A percentile compares a stretch with the other conserved stretches of the same genome.
These are phyloP conservation scores for Elongisporangium senticosum DNA, from an alignment of 352 stramenopile species.

Conservation along the genomic window DNA sequence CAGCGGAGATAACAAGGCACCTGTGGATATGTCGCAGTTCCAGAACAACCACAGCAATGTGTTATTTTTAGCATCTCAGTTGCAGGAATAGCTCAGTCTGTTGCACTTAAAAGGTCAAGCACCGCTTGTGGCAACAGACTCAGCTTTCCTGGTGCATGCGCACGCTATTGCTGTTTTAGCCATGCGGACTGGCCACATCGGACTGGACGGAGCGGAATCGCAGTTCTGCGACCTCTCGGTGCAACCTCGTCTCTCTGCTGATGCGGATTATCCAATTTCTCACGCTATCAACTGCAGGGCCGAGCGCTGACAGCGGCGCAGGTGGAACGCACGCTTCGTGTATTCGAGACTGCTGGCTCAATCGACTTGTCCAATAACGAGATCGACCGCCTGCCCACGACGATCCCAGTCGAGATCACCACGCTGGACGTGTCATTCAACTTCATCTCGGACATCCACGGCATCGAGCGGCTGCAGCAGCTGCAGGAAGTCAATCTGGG, in stretches of 20 bases:
- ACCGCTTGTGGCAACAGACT: background rate
- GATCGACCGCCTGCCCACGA: constrained; percentile 48
- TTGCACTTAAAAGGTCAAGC: too few relatives aligned
- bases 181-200: constrained; percentile 34
- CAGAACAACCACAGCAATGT: background rate
- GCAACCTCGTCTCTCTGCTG: background rate
- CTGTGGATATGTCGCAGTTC: background rate
- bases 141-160: background rate
- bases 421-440: constrained; percentile 75
- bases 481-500: constrained; percentile 63
- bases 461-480: constrained; percentile 55
- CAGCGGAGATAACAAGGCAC: too few relatives aligned
- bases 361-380: constrained; percentile 78
- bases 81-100: background rate
- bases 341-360: constrained; percentile 55
- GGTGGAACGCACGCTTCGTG: constrained; percentile 53
- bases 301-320: constrained; percentile 46
- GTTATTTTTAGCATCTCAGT: background rate
- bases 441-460: constrained; percentile 28
- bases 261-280: background rate
- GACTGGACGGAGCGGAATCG: constrained; percentile 50
- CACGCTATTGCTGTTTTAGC: background rate
- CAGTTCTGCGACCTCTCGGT: constrained; percentile 67
- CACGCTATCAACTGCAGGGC: constrained; percentile 19
- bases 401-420: constrained; percentile 36